Percentiles rank a stretch among this genome's conserved stretches.
Evolutionary conservation across 2,329 filamentous ascomycete species (phyloP).

Genomic region (Colletotrichum lupini): DNA sequence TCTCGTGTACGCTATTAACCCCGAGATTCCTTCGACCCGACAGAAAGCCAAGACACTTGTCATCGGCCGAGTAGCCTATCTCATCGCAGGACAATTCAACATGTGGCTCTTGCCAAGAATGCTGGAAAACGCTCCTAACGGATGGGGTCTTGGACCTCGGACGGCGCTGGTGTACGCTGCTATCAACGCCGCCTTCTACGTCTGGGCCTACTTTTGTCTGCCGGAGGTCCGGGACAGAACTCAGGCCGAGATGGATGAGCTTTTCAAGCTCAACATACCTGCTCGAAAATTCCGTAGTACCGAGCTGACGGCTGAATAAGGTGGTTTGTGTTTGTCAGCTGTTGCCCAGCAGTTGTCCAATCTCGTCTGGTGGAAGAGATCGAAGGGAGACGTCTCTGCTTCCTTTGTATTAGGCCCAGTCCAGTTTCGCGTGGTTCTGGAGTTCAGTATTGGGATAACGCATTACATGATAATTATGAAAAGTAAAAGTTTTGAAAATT

Average conservation of each 20-base stretch:
- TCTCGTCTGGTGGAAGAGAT: not conserved
- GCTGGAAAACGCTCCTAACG: constrained; percentile 35
- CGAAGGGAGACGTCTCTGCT: not conserved
- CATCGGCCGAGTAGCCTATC: constrained; percentile 35
- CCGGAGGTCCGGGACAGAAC: constrained; percentile 40
- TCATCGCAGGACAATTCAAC: constrained; percentile 36
- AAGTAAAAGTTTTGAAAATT: not conserved
- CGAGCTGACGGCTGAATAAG: not conserved
- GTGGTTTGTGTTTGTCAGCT: not conserved
- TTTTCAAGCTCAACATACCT: constrained; percentile 40
- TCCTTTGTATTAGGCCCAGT: not conserved
- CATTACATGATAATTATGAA: not conserved
- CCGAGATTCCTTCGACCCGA: constrained; percentile 46
- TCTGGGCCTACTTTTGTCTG: constrained; percentile 39
- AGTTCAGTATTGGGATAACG: not conserved
- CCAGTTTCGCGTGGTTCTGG: not conserved
- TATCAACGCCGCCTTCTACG: constrained; percentile 24
- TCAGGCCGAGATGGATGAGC: constrained; percentile 37
- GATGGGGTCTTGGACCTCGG: constrained; percentile 37
- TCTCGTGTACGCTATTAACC: constrained; percentile 53
- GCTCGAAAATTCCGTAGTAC: constrained; percentile 35
- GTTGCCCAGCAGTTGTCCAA: not conserved
- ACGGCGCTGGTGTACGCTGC: constrained; percentile 38
- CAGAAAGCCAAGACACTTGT: constrained; percentile 39
- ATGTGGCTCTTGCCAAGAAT: constrained; percentile 37